Percentiles rank a stretch among this genome's conserved stretches.
These are phyloP conservation scores for Dillenia turbinata DNA, from an alignment of 164 flowering plant species.

Conservation along the genomic window DNA sequence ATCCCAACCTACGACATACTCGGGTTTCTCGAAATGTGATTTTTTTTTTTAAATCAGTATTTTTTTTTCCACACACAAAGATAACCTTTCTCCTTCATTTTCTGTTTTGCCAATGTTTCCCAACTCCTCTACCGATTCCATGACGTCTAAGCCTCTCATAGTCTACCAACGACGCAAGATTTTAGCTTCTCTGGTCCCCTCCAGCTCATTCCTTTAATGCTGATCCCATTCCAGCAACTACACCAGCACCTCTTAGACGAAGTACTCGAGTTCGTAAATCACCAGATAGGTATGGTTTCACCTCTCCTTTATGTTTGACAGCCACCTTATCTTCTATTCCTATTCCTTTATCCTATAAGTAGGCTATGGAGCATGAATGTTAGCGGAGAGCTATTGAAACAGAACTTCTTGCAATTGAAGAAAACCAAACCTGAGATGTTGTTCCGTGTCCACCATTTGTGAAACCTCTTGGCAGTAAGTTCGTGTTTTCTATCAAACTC, in stretches of 20 bases:
- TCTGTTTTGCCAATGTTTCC: too few species aligned
- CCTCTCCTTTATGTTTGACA: background rate
- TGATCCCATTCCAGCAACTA: too few species aligned
- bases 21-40: background rate
- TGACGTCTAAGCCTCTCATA: too few species aligned
- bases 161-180: too few species aligned
- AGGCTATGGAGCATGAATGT: constrained; percentile 3
- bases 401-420: background rate
- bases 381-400: background rate
- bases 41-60: constrained; percentile 5
- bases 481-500: background rate
- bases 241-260: too few species aligned
- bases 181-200: too few species aligned
- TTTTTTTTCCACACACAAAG: background rate
- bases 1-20: too few species aligned
- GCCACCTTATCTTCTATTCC: background rate
- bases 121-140: too few species aligned
- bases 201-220: too few species aligned
- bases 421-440: too few species aligned
- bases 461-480: background rate
- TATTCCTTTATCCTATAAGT: background rate
- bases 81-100: background rate
- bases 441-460: background rate
- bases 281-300: constrained; percentile 1
- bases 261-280: too few species aligned